phyloP scores from a whole-genome alignment of 495 filamentous ascomycete genomes.

The Penicillium daleae region DNA sequence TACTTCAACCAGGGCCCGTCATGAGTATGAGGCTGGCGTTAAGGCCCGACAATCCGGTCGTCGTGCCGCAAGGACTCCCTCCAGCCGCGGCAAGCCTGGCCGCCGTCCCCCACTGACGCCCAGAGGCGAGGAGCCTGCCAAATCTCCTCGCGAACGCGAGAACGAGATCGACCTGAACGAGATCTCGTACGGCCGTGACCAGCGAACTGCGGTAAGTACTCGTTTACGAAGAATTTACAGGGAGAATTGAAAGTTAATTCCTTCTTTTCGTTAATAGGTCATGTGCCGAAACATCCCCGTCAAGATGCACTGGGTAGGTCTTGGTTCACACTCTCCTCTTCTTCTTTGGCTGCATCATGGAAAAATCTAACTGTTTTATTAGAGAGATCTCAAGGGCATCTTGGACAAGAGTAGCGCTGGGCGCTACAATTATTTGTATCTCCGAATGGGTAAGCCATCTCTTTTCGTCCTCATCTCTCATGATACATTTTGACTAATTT shows the following conservation, averaged over 20 bases:
- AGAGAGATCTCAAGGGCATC: constrained; percentile 67
- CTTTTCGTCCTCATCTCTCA: constrained; percentile 60
- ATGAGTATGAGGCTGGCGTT: neutral
- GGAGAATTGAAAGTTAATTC: constrained; percentile 22
- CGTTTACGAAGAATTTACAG: neutral
- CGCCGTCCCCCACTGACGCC: neutral
- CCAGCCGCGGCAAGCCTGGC: neutral
- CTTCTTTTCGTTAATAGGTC: constrained; percentile 56
- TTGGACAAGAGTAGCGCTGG: constrained; percentile 78
- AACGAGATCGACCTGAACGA: neutral
- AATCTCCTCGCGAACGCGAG: neutral
- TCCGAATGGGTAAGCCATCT: constrained; percentile 74
- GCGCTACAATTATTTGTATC: constrained; percentile 91
- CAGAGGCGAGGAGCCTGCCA: neutral
- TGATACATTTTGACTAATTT: constrained; percentile 79
- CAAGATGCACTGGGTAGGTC: constrained; percentile 72
- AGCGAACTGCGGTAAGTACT: constrained; percentile 71
- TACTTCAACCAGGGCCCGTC: neutral
- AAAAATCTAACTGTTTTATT: neutral
- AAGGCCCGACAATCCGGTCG: neutral
- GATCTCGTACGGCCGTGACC: constrained; percentile 43
- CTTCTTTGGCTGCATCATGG: neutral
- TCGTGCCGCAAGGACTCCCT: neutral
- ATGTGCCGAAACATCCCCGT: constrained; percentile 98
- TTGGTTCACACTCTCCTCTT: neutral